These are phyloP conservation scores for Nakaseomyces kungkrabaensis DNA, from an alignment of 1,139 yeast species.

Conservation along the genomic window DNA sequence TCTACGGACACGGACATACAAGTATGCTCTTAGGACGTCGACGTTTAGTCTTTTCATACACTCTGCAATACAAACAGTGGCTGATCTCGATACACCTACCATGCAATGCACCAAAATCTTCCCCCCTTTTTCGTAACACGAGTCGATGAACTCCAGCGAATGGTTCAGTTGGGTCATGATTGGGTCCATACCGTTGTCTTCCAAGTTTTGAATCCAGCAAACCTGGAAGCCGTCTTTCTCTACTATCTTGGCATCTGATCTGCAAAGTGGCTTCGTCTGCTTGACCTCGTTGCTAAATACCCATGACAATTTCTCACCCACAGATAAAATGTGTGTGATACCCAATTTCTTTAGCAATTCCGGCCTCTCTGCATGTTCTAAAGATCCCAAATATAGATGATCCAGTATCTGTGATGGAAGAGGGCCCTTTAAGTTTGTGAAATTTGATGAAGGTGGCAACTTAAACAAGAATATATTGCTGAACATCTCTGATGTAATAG, in stretches of 20 bases:
- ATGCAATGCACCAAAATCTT: conserved; percentile 76
- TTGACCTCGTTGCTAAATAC: conserved; percentile 17
- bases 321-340: conserved; percentile 68
- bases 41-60: conserved; percentile 65
- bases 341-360: conserved; percentile 56
- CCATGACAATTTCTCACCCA: conserved; percentile 77
- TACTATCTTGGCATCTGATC: conserved; percentile 8
- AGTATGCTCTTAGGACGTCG: conserved; percentile 62
- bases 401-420: conserved; percentile 54
- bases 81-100: conserved; percentile 87
- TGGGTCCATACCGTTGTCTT: conserved; percentile 46
- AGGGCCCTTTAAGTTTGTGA: conserved; percentile 31
- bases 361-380: conserved; percentile 70
- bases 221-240: conserved; percentile 29
- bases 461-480: conserved; percentile 28
- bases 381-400: conserved; percentile 77
- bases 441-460: conserved; percentile 18
- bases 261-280: conserved; percentile 3
- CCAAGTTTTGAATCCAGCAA: conserved; percentile 33
- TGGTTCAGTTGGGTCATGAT: conserved; percentile 35
- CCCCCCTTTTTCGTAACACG: conserved; percentile 31
- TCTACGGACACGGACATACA: conserved; percentile 73
- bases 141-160: conserved; percentile 37
- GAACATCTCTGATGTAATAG: conserved; percentile 27
- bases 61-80: conserved; percentile 83